Evolutionary conservation across 1,284 basidiomycete species (phyloP), one percentile per base, ranked within the genome.

Genomic region (Farysia itapuensis): DNA sequence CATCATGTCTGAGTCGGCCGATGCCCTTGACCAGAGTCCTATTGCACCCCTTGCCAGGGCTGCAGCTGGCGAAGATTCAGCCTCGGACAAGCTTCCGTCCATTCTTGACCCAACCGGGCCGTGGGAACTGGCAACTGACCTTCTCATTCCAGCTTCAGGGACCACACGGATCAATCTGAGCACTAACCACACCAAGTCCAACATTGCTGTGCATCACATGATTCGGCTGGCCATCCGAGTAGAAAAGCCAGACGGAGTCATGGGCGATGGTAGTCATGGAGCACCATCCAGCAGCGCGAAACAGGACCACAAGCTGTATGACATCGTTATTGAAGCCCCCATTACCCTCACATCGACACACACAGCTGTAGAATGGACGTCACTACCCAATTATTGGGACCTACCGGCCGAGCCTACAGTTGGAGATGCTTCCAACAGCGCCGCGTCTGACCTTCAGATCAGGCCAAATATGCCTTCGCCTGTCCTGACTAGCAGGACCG

Each of bases 311-410:
- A 53, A 49, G 39, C 37, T 77, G 20, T 92, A 88, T 78, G 93
- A 96, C 77, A 91, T 97, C 65, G 86, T 92, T 38, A 85, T 97
- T 44, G 88, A 90, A 69, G 84, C 84, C 0, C 89, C 89, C 0
- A 81, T 92, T 21, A 80, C 86, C 78, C 31, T 74, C 23, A 64
- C 34, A 19, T 60, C 56, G 43, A 61, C 67, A 14, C 69, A 74
- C 32, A 74, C 73, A 3, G 64, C 69, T 4, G 50, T 54, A 16
- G 70, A 72, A 22, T 75, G 67, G 70, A 60, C 70, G 7, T 56
- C 49, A 9, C 51, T 75, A 28, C 73, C 73, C 12, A 69, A 65
- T 49, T 75, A 75, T 44, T 63, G 48, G 48, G 52, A 43, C 12
- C 39, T 63, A 11, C 49, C 59, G n/a, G 59, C 47, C 9, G 52